Percentiles rank a stretch among this genome's conserved stretches.
phyloP scores from a whole-genome alignment of 2,329 filamentous ascomycete genomes.

The Alternaria consortialis region DNA sequence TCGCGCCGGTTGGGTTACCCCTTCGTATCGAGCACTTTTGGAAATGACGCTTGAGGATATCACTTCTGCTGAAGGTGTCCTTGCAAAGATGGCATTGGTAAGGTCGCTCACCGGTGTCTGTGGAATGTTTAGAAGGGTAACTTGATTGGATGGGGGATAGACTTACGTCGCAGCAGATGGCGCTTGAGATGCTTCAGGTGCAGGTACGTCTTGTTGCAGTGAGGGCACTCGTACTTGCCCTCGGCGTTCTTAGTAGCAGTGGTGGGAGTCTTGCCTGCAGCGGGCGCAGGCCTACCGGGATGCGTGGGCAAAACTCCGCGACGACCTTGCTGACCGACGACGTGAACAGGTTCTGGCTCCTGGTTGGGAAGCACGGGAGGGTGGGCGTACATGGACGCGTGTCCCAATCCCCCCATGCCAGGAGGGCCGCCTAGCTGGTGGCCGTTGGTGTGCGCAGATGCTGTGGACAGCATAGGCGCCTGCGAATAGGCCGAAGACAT shows the following conservation, averaged over 20 bases:
- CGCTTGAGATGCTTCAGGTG: constrained; percentile 98
- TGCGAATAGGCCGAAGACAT: constrained; percentile 49
- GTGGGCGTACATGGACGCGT: constrained; percentile 51
- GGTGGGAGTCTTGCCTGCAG: constrained; percentile 80
- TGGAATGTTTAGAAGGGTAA: constrained; percentile 50
- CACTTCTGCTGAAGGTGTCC: constrained; percentile 96
- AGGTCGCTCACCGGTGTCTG: constrained; percentile 95
- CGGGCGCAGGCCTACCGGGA: constrained; percentile 82
- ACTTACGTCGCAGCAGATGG: constrained; percentile 94
- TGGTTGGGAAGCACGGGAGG: constrained; percentile 50
- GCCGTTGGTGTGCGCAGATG: constrained; percentile 44
- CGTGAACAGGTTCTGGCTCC: constrained; percentile 77
- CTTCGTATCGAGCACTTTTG: constrained; percentile 98
- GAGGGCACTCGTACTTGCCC: constrained; percentile 96
- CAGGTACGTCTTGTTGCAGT: constrained; percentile 97
- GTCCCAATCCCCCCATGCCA: constrained; percentile 48
- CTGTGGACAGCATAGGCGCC: constrained; percentile 44
- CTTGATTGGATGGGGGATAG: constrained; percentile 9
- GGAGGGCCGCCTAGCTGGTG: constrained; percentile 50
- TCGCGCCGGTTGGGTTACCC: constrained; percentile 93
- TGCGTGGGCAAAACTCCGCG: constrained; percentile 91
- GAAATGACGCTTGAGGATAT: constrained; percentile 98
- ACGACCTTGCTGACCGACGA: constrained; percentile 92
- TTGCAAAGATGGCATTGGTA: constrained; percentile 99
- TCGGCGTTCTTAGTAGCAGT: constrained; percentile 96